Evolutionary conservation across 2,329 filamentous ascomycete genomes (phyloP).

Genomic region (Cryphonectria parasitica): DNA sequence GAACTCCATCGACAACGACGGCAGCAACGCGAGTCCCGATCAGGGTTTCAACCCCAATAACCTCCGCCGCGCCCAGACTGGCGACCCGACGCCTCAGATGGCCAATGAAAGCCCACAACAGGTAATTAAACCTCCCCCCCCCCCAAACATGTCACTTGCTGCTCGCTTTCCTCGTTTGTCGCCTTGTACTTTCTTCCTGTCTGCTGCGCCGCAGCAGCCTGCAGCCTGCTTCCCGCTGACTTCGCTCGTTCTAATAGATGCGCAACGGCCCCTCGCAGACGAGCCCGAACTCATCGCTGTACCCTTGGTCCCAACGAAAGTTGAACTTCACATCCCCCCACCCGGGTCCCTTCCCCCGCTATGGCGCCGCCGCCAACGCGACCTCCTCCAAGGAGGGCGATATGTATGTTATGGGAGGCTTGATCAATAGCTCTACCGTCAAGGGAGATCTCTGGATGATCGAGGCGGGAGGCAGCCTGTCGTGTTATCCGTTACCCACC

Average conservation of each 20-base stretch:
- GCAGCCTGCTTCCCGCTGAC: conserved; percentile 24
- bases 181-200: not conserved
- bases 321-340: conserved; percentile 83
- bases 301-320: conserved; percentile 92
- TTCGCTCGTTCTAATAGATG: conserved; percentile 43
- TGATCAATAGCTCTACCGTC: conserved; percentile 93
- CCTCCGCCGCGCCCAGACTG: conserved; percentile 38
- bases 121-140: conserved; percentile 40
- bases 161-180: not conserved
- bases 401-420: conserved; percentile 95
- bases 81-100: conserved; percentile 57
- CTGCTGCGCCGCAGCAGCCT: not conserved
- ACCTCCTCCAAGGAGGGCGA: conserved; percentile 94
- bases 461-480: conserved; percentile 83
- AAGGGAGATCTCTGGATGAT: conserved; percentile 99
- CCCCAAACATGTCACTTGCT: not conserved
- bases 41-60: conserved; percentile 56
- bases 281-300: conserved; percentile 77
- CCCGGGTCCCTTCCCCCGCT: conserved; percentile 89
- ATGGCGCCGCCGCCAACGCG: conserved; percentile 94
- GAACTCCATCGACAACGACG: conserved; percentile 69
- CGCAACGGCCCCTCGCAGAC: conserved; percentile 55
- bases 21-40: conserved; percentile 65
- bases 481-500: conserved; percentile 89
- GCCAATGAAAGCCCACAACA: conserved; percentile 37